Evolutionary conservation across 352 stramenopile species (phyloP).

Genomic region (Phytopythium mirpurense): DNA sequence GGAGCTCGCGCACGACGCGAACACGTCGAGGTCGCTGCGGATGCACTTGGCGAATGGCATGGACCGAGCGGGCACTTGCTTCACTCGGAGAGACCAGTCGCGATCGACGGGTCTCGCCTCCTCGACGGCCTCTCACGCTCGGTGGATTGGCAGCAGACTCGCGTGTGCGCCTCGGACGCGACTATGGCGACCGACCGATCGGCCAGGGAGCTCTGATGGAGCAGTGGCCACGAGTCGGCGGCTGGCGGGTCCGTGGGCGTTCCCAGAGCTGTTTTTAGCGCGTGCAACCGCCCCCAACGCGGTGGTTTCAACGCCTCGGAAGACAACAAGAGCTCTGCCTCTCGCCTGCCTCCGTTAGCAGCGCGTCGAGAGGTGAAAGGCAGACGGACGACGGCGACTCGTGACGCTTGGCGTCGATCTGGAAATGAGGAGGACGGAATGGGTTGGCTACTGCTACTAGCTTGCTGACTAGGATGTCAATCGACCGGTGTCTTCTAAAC

Average conservation of each 20-base stretch:
- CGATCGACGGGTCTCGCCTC: background rate
- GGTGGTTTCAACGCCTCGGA: no score
- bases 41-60: constrained; percentile 58
- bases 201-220: no score
- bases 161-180: background rate
- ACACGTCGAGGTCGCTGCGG: constrained; percentile 41
- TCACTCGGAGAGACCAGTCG: no score
- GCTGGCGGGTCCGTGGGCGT: no score
- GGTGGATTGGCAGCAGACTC: background rate
- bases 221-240: background rate
- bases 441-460: background rate
- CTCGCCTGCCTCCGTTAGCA: no score
- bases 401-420: background rate
- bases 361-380: no score
- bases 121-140: background rate
- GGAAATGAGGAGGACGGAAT: background rate
- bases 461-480: background rate
- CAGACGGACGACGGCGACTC: background rate
- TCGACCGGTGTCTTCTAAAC: no score
- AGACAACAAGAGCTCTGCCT: no score
- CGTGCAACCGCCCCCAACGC: no score
- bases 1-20: constrained; percentile 33
- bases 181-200: no score
- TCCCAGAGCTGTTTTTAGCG: no score
- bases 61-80: no score